Conservation (phyloP, 345 rosid genomes). For the Passiflora organensis region DNA sequence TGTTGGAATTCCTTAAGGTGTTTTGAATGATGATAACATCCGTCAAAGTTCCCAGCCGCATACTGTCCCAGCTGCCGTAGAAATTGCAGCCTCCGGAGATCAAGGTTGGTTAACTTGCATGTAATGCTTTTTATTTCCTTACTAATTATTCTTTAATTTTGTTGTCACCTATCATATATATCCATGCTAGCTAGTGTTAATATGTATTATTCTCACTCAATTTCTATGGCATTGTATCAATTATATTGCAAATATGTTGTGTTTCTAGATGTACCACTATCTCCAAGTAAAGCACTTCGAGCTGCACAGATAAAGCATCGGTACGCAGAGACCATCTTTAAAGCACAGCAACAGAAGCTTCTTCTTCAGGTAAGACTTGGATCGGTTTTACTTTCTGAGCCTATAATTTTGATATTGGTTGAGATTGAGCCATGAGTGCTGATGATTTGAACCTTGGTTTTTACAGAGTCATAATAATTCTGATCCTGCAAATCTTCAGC, state of each 20-base stretch:
- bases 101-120: no score
- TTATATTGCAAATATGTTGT: constrained; percentile 37
- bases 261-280: constrained; percentile 40
- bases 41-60: constrained; percentile 47
- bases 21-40: constrained; percentile 45
- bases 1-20: constrained; percentile 53
- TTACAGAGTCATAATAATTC: constrained; percentile 65
- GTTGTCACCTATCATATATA: no score
- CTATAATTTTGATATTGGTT: no score
- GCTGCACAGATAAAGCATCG: constrained; percentile 70
- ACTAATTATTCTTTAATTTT: no score
- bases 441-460: constrained; percentile 1
- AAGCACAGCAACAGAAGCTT: constrained; percentile 59
- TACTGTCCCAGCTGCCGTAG: constrained; percentile 24
- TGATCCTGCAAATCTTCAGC: constrained; percentile 50
- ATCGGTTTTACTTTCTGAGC: not conserved
- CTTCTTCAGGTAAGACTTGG: constrained; percentile 51
- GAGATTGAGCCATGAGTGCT: not conserved
- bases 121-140: no score
- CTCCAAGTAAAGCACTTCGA: constrained; percentile 74
- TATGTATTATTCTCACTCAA: no score
- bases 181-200: no score
- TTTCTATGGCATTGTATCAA: no score
- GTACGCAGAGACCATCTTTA: constrained; percentile 66
- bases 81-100: constrained; percentile 36